A percentile compares a stretch with the other conserved stretches of the same genome.
Evolutionary conservation across 2,329 filamentous ascomycete genomes (phyloP).

Genomic region (Aureobasidium subglaciale): DNA sequence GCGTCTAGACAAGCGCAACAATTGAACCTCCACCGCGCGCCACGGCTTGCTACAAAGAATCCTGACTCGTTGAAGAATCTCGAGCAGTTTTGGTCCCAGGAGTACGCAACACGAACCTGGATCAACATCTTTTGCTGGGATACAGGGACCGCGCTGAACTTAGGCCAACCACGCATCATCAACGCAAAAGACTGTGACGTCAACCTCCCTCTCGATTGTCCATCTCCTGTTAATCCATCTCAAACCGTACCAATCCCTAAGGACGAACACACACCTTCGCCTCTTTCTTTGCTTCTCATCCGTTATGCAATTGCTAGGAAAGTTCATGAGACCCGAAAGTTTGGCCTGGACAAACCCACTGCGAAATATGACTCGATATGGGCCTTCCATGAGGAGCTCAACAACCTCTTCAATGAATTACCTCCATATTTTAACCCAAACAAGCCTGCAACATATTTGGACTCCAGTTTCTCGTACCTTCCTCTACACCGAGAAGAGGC

Average conservation of each 20-base stretch:
- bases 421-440: not conserved
- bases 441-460: not conserved
- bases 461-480: not conserved
- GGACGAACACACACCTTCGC: not conserved
- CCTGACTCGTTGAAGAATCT: not conserved
- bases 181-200: not conserved
- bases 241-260: not conserved
- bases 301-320: not conserved
- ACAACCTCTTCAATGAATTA: not conserved
- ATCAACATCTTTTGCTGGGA: not conserved
- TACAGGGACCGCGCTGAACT: not conserved
- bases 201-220: not conserved
- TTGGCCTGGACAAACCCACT: not conserved
- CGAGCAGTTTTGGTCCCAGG: not conserved
- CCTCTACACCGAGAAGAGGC: not conserved
- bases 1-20: slow-evolving; percentile 1
- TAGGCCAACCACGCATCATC: not conserved
- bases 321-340: not conserved
- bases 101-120: not conserved
- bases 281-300: not conserved
- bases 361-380: not conserved
- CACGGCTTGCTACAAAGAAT: not conserved
- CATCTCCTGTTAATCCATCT: not conserved
- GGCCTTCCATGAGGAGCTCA: not conserved
- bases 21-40: not conserved